A percentile compares a stretch with the other conserved stretches of the same genome.
Conservation (phyloP, 495 filamentous ascomycete species). For the Penicillium canariense region DNA sequence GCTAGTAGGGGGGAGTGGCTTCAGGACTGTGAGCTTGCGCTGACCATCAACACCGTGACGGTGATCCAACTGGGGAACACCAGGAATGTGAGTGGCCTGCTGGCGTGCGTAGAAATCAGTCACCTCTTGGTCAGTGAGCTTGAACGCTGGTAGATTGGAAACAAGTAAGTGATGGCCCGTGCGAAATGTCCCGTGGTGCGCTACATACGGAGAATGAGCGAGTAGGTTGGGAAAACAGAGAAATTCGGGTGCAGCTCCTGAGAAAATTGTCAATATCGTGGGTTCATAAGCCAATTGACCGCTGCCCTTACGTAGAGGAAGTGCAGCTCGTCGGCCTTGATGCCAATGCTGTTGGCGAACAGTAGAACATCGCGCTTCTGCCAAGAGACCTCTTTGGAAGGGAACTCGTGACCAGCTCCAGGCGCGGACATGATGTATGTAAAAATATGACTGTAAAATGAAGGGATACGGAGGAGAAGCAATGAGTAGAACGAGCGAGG, state of each 20-base stretch:
- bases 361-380: slow-evolving; percentile 81
- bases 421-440: slow-evolving; percentile 48
- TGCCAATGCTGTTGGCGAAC: slow-evolving; percentile 85
- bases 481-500: background rate
- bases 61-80: slow-evolving; percentile 74
- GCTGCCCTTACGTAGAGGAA: slow-evolving; percentile 71
- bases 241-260: slow-evolving; percentile 83
- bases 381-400: slow-evolving; percentile 71
- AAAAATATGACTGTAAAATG: background rate
- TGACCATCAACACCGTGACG: slow-evolving; percentile 80
- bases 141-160: slow-evolving; percentile 60
- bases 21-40: slow-evolving; percentile 73
- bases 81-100: slow-evolving; percentile 61
- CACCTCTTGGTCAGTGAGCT: slow-evolving; percentile 72
- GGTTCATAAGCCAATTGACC: slow-evolving; percentile 9
- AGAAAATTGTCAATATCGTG: background rate
- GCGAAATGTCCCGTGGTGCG: background rate
- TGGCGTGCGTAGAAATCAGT: slow-evolving; percentile 77
- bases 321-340: slow-evolving; percentile 80
- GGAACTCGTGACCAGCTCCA: slow-evolving; percentile 78
- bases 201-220: slow-evolving; percentile 70
- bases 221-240: slow-evolving; percentile 82
- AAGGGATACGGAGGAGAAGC: background rate
- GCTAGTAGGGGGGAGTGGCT: slow-evolving; percentile 71
- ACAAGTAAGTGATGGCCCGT: background rate